A percentile compares a stretch with the other conserved stretches of the same genome.
phyloP scores from a whole-genome alignment of 495 filamentous ascomycete genomes.

The Hypoxylon fragiforme region DNA sequence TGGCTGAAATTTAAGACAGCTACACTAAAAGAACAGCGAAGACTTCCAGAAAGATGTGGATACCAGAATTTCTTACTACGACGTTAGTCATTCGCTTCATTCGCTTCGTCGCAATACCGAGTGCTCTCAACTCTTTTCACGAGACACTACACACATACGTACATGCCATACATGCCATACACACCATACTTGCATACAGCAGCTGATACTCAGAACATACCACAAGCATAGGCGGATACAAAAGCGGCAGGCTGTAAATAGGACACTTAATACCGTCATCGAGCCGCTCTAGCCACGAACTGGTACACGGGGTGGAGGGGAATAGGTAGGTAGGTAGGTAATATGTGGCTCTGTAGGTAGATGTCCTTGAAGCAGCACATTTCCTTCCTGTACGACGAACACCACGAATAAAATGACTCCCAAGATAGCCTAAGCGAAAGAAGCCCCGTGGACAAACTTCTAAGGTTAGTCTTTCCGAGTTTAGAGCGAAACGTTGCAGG shows the following conservation, averaged over 20 bases:
- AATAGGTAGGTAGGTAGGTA: neutral
- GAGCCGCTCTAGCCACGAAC: neutral
- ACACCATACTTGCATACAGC: no score
- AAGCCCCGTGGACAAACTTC: no score
- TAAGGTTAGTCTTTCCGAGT: no score
- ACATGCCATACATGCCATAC: neutral
- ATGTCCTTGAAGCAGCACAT: neutral
- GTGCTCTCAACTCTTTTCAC: neutral
- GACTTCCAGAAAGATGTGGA: constrained; percentile 21
- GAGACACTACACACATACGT: neutral
- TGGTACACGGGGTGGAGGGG: neutral
- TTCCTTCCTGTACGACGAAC: neutral
- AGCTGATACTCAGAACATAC: no score
- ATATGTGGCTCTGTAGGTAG: no score
- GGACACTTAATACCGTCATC: neutral
- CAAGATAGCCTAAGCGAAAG: no score
- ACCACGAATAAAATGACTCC: no score
- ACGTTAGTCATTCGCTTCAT: neutral
- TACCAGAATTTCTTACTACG: neutral
- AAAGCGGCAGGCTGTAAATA: neutral
- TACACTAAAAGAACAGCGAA: no score
- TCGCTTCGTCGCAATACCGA: neutral
- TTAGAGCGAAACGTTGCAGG: no score
- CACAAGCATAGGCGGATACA: constrained; percentile 3
- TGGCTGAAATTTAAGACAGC: constrained; percentile 28